Conservation (phyloP, 805 yeast species). For the Candida qinlingensis region DNA sequence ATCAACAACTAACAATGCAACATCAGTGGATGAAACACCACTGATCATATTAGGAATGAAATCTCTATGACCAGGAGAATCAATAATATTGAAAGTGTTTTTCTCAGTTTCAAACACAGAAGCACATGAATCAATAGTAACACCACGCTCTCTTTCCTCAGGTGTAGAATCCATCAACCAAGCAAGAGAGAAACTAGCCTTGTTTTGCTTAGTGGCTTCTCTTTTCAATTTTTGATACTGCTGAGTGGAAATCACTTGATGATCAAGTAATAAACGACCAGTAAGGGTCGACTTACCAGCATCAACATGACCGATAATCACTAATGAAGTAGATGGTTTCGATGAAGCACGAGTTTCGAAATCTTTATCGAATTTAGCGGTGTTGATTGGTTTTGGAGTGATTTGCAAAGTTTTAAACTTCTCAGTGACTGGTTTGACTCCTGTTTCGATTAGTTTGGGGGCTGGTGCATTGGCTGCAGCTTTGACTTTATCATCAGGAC, state of each 20-base stretch:
- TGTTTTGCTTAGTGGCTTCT: constrained; percentile 96
- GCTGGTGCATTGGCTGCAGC: background rate
- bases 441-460: constrained; percentile 10
- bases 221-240: constrained; percentile 93
- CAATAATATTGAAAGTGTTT: constrained; percentile 85
- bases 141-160: constrained; percentile 97
- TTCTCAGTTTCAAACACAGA: constrained; percentile 92
- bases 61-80: constrained; percentile 96
- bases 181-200: constrained; percentile 97
- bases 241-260: constrained; percentile 96
- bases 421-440: constrained; percentile 16
- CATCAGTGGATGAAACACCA: constrained; percentile 92
- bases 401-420: constrained; percentile 15
- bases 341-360: constrained; percentile 32
- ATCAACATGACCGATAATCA: constrained; percentile 99
- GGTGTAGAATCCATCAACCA: constrained; percentile 94
- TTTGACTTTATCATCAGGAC: constrained; percentile 65
- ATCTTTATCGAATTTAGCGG: constrained; percentile 25
- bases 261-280: constrained; percentile 95
- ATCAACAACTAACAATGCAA: constrained; percentile 87
- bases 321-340: constrained; percentile 95
- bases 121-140: constrained; percentile 89
- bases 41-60: constrained; percentile 95
- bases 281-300: constrained; percentile 98
- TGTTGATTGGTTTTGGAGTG: constrained; percentile 20